Evolutionary conservation across 1,139 yeast species (phyloP).

Genomic region (Magnusiomyces suaveolens): DNA sequence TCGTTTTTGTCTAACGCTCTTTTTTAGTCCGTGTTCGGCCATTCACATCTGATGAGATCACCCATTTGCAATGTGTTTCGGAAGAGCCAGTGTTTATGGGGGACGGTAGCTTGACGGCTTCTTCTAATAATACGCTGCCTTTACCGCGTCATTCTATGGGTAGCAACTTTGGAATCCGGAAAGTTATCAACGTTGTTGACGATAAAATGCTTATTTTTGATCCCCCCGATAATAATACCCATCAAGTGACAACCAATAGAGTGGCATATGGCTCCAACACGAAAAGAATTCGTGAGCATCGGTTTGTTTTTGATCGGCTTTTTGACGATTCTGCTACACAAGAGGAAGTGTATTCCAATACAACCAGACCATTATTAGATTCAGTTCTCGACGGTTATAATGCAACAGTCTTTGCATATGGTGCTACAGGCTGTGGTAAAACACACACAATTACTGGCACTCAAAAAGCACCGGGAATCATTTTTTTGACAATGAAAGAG

Average conservation of each 20-base stretch:
- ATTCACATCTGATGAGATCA: constrained; percentile 51
- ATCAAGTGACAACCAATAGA: constrained; percentile 52
- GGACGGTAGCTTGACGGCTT: constrained; percentile 41
- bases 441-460: constrained; percentile 84
- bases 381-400: constrained; percentile 76
- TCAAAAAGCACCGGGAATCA: constrained; percentile 65
- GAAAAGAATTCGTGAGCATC: constrained; percentile 60
- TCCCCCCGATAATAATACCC: constrained; percentile 60
- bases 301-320: constrained; percentile 72
- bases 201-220: constrained; percentile 84
- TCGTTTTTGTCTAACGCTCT: not conserved
- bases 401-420: constrained; percentile 92
- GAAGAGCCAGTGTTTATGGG: constrained; percentile 40
- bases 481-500: constrained; percentile 69
- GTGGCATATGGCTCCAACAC: constrained; percentile 42
- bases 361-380: constrained; percentile 65
- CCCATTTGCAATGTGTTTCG: constrained; percentile 32
- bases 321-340: constrained; percentile 62
- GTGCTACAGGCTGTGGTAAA: constrained; percentile 97
- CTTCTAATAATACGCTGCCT: constrained; percentile 14
- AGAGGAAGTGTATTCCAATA: constrained; percentile 52
- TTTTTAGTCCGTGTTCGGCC: constrained; percentile 60
- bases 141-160: constrained; percentile 21
- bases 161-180: constrained; percentile 43
- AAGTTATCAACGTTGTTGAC: constrained; percentile 73